These are phyloP conservation scores for Podospora pseudopauciseta DNA, from an alignment of 495 filamentous ascomycete species.

Conservation along the genomic window DNA sequence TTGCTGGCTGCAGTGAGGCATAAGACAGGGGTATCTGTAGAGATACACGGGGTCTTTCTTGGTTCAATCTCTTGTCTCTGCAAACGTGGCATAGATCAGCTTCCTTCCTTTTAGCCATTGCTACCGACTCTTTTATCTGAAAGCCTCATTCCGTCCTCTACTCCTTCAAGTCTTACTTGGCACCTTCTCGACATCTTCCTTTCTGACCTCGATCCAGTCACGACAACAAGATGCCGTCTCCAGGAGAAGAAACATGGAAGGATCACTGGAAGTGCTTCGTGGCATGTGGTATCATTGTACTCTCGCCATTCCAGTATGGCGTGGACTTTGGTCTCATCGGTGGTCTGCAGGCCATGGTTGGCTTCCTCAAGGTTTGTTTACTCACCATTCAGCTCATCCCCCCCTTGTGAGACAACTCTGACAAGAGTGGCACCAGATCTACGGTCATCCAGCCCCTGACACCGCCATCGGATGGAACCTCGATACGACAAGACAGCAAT, in stretches of 20 bases:
- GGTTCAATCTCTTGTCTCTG: not conserved
- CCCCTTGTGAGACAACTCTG: not conserved
- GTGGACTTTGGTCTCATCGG: slow-evolving; percentile 60
- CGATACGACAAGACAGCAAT: slow-evolving; percentile 49
- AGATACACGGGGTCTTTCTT: not conserved
- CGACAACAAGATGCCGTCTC: slow-evolving; percentile 6
- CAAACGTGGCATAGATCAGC: not conserved
- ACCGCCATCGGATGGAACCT: slow-evolving; percentile 54
- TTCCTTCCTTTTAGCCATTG: not conserved
- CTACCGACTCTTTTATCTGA: not conserved
- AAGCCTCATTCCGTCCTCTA: not conserved
- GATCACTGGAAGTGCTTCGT: slow-evolving; percentile 41
- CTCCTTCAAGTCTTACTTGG: not conserved
- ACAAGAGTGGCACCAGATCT: slow-evolving; percentile 28
- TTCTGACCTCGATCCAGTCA: not conserved
- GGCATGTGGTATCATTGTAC: slow-evolving; percentile 47
- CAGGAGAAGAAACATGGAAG: slow-evolving; percentile 25
- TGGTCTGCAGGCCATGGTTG: slow-evolving; percentile 59
- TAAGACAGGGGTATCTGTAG: not conserved
- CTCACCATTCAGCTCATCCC: no score
- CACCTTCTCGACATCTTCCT: no score
- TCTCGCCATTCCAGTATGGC: slow-evolving; percentile 60
- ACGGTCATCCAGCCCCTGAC: slow-evolving; percentile 39
- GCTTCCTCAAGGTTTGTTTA: slow-evolving; percentile 50
- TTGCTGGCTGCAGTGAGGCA: not conserved